Evolutionary conservation across 768 basidiomycete species (phyloP).

Genomic region (Termitomyces sp.): DNA sequence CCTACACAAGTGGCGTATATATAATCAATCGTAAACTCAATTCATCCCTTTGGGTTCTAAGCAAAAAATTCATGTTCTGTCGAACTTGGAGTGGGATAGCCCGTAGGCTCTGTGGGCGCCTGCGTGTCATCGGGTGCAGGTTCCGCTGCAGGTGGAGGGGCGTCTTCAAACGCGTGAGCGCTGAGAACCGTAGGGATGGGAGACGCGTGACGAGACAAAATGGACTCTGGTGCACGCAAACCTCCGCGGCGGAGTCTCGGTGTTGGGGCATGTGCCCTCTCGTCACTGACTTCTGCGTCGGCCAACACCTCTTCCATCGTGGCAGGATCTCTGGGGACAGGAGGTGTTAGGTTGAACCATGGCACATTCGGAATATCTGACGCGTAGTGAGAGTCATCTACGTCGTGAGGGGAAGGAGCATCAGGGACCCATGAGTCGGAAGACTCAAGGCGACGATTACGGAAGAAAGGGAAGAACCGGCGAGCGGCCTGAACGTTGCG

Average conservation of each 20-base stretch:
- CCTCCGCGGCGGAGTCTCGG: conserved; percentile 69
- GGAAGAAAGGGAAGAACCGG: conserved; percentile 57
- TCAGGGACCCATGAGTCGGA: conserved; percentile 23
- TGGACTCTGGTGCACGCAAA: conserved; percentile 58
- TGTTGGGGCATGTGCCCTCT: conserved; percentile 20
- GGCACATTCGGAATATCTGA: conserved; percentile 17
- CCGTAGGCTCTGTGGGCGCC: conserved; percentile 24
- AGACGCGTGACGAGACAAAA: conserved; percentile 46
- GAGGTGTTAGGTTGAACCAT: conserved; percentile 25
- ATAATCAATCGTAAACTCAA: conserved; percentile 9
- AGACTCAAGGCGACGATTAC: conserved; percentile 39
- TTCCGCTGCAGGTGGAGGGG: not conserved
- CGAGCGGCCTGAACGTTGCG: conserved; percentile 29
- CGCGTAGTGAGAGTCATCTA: not conserved
- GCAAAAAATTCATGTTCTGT: conserved; percentile 37
- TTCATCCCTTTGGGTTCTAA: conserved; percentile 16
- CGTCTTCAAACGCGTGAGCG: not conserved
- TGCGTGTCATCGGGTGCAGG: conserved; percentile 6
- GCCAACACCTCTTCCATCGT: conserved; percentile 12
- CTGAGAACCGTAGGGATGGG: conserved; percentile 21
- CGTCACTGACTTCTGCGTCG: conserved; percentile 31
- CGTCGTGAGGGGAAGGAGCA: conserved; percentile 9
- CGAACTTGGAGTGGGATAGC: conserved; percentile 50
- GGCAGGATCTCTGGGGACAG: conserved; percentile 11
- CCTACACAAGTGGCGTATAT: conserved; percentile 12